phyloP scores from a whole-genome alignment of 805 yeast species.

The Scheffersomyces lignosus region DNA sequence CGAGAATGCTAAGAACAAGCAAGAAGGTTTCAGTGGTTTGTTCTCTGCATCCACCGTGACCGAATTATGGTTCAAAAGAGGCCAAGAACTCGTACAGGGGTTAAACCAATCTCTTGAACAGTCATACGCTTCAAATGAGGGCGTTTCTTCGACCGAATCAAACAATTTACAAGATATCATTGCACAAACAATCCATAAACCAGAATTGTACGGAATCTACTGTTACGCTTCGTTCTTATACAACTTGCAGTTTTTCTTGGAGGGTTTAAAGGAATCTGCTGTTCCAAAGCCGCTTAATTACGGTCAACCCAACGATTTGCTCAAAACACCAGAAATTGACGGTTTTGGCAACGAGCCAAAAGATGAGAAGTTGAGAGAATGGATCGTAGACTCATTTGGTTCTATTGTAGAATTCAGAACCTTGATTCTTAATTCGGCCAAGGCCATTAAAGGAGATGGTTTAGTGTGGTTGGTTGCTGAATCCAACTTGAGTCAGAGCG shows the following conservation, averaged over 20 bases:
- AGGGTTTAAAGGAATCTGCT: constrained; percentile 35
- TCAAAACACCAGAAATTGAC: constrained; percentile 45
- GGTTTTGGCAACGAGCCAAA: constrained; percentile 36
- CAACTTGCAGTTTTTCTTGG: constrained; percentile 50
- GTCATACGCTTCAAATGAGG: constrained; percentile 4
- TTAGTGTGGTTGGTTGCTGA: constrained; percentile 84
- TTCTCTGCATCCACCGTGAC: constrained; percentile 31
- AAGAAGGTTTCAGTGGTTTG: constrained; percentile 34
- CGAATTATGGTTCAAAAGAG: constrained; percentile 42
- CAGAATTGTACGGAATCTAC: constrained; percentile 44
- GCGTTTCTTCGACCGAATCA: constrained; percentile 1
- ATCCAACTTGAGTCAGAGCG: constrained; percentile 31
- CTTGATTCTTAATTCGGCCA: constrained; percentile 65
- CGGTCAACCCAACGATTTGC: constrained; percentile 30
- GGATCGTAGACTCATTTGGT: constrained; percentile 68
- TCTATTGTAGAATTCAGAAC: constrained; percentile 74
- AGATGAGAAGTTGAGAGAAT: constrained; percentile 37
- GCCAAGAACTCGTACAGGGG: constrained; percentile 32
- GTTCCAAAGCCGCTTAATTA: constrained; percentile 16
- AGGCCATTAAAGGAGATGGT: constrained; percentile 83
- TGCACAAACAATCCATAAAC: constrained; percentile 43
- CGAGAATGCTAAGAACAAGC: constrained; percentile 26
- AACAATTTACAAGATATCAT: constrained; percentile 29
- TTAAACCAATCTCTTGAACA: constrained; percentile 33
- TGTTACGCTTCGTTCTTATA: constrained; percentile 47